phyloP scores from a whole-genome alignment of 345 rosid species.

The Hirschfeldia incana region DNA sequence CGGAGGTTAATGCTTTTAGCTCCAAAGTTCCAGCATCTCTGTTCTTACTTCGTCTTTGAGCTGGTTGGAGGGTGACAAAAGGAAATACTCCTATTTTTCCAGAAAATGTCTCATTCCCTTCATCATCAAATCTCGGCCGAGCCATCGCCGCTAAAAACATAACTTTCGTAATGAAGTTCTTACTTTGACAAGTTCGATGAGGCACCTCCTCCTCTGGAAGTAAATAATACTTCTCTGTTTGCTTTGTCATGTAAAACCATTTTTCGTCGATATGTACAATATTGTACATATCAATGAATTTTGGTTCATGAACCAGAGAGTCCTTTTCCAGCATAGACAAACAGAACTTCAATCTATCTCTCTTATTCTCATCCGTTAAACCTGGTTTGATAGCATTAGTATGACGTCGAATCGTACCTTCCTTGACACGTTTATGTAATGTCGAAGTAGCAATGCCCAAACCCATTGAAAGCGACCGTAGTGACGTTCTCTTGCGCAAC shows the following conservation, averaged over 20 bases:
- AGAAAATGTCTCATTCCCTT: neutral
- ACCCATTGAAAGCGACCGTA: neutral
- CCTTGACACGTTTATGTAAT: neutral
- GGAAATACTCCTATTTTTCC: neutral
- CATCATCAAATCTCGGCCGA: neutral
- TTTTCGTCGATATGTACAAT: neutral
- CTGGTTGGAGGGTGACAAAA: neutral
- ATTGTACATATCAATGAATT: neutral
- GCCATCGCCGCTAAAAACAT: neutral
- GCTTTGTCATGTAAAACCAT: neutral
- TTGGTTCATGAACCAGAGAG: neutral
- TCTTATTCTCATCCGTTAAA: neutral
- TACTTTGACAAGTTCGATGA: neutral
- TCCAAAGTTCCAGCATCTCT: neutral
- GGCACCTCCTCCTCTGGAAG: neutral
- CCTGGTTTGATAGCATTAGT: neutral
- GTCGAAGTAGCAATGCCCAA: neutral
- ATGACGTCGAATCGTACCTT: neutral
- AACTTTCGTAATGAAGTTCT: neutral
- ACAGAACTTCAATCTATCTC: neutral
- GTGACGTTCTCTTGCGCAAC: neutral
- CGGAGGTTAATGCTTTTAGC: neutral
- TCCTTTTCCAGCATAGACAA: neutral
- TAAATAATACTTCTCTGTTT: neutral
- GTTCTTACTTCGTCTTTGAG: neutral